Evolutionary conservation across 2,329 filamentous ascomycete genomes (phyloP).

Genomic region (Ascomycota sp.): DNA sequence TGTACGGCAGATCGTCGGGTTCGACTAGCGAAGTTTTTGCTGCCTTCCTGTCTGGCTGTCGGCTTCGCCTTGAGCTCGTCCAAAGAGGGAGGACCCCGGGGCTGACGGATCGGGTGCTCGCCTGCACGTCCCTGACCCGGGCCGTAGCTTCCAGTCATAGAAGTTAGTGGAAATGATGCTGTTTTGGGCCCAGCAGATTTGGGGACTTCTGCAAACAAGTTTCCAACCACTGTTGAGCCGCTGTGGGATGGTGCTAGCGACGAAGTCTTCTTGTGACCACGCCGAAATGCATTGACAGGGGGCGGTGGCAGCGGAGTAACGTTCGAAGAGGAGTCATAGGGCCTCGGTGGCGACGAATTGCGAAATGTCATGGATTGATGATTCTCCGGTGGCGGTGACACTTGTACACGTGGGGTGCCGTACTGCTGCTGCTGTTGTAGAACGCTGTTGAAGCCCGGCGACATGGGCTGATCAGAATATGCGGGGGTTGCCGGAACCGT

Average conservation of each 20-base stretch:
- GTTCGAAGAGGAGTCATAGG: constrained; percentile 46
- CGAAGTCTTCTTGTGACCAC: constrained; percentile 74
- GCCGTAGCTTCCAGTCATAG: constrained; percentile 66
- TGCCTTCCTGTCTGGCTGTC: constrained; percentile 80
- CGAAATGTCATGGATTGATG: constrained; percentile 23
- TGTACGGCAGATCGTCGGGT: constrained; percentile 80
- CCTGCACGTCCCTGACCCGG: constrained; percentile 82
- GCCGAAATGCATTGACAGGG: constrained; percentile 78
- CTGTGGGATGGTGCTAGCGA: constrained; percentile 43
- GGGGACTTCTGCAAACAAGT: constrained; percentile 19
- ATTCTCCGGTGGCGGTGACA: constrained; percentile 54
- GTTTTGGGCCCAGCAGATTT: constrained; percentile 54
- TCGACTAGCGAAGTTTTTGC: constrained; percentile 89
- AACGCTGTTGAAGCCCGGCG: constrained; percentile 11
- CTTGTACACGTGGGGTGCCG: constrained; percentile 50
- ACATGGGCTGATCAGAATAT: constrained; percentile 22
- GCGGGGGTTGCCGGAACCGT: constrained; percentile 17
- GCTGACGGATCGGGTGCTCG: constrained; percentile 83
- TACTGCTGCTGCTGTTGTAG: constrained; percentile 19
- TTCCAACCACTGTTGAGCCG: constrained; percentile 20
- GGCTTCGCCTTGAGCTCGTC: constrained; percentile 81
- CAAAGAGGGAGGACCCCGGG: constrained; percentile 70
- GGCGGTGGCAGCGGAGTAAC: constrained; percentile 56
- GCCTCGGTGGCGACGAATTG: constrained; percentile 43
- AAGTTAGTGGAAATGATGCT: constrained; percentile 56